Evolutionary conservation across 768 basidiomycete species (phyloP).

Genomic region (Boletus speciosus): DNA sequence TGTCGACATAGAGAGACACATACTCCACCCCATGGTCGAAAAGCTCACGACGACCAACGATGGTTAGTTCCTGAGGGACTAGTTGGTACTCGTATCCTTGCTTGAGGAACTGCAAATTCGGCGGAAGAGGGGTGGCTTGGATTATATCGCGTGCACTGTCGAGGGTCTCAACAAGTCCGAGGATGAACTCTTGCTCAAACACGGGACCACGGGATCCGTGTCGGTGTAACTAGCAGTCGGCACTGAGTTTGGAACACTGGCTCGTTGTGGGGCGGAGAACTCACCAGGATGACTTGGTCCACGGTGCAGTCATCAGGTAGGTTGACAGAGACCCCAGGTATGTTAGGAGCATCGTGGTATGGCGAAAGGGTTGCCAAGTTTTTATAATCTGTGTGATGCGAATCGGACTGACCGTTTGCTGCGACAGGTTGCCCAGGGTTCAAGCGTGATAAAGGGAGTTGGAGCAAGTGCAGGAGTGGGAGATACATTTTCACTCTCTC

Average conservation of each 20-base stretch:
- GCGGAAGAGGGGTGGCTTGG: constrained; percentile 29
- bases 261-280: background rate
- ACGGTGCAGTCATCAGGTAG: constrained; percentile 39
- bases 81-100: constrained; percentile 34
- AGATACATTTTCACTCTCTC: constrained; percentile 12
- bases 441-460: background rate
- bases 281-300: constrained; percentile 38
- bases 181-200: constrained; percentile 30
- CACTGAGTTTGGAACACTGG: background rate
- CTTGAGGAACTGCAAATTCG: constrained; percentile 35
- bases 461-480: constrained; percentile 11
- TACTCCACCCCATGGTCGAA: constrained; percentile 41
- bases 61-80: constrained; percentile 35
- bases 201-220: constrained; percentile 41
- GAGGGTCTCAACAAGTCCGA: constrained; percentile 34
- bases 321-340: constrained; percentile 24
- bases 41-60: constrained; percentile 35
- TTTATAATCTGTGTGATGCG: background rate
- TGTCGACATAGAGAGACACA: background rate
- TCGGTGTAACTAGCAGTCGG: constrained; percentile 33
- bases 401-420: background rate
- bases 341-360: constrained; percentile 32
- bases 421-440: background rate
- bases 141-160: constrained; percentile 23
- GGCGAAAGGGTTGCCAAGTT: constrained; percentile 37